Percentiles rank a stretch among this genome's conserved stretches.
Conservation (phyloP, 2,329 filamentous ascomycete genomes). For the Ophiognomonia clavigignenti-juglandacearum region DNA sequence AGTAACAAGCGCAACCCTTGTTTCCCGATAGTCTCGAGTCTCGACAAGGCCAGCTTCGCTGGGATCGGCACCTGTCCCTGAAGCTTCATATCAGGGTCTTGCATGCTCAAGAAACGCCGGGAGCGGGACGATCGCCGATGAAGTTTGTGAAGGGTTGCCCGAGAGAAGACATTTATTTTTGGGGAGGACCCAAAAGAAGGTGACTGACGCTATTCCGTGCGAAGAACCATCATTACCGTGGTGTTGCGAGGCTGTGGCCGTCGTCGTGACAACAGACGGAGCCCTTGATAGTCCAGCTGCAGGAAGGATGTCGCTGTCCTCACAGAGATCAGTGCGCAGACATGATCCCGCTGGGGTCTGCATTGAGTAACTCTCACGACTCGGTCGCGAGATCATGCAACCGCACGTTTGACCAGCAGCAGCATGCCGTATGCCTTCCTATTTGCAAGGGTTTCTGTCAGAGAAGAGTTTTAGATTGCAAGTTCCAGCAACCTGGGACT, state of each 20-base stretch:
- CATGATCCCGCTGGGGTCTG: too few relatives aligned
- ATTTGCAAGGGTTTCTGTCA: background rate
- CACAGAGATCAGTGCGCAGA: background rate
- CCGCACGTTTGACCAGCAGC: background rate
- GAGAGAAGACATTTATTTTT: too few relatives aligned
- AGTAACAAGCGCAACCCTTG: slow-evolving; percentile 1
- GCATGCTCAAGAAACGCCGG: background rate
- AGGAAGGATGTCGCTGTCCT: background rate
- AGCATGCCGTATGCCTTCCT: background rate
- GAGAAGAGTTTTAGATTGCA: background rate
- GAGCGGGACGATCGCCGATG: background rate
- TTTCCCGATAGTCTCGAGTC: slow-evolving; percentile 11
- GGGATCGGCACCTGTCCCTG: background rate
- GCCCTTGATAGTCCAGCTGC: background rate
- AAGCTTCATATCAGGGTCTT: background rate
- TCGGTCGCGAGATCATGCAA: background rate
- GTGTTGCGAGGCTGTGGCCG: background rate
- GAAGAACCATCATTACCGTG: background rate
- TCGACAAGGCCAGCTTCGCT: slow-evolving; percentile 7
- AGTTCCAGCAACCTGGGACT: too few relatives aligned
- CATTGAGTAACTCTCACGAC: background rate
- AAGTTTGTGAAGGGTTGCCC: background rate
- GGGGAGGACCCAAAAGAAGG: background rate
- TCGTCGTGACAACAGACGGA: slow-evolving; percentile 14
- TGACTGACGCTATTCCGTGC: background rate